phyloP scores from a whole-genome alignment of 1,284 basidiomycete genomes.

The Testicularia cyperi region DNA sequence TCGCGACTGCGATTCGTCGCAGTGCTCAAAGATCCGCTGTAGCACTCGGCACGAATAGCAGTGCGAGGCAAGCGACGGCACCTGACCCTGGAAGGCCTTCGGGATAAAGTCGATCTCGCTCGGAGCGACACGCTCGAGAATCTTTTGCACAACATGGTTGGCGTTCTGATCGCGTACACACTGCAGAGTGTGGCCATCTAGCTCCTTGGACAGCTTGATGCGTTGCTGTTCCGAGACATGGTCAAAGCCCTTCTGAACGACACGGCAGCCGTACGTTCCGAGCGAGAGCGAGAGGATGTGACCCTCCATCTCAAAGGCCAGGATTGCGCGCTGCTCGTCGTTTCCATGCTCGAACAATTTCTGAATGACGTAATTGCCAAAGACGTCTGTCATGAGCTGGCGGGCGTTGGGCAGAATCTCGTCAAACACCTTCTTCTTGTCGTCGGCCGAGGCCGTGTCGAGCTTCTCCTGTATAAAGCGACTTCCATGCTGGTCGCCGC shows the following conservation, averaged over 20 bases:
- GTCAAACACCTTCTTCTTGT: slow-evolving; percentile 70
- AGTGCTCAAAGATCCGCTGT: slow-evolving; percentile 85
- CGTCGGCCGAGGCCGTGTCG: slow-evolving; percentile 69
- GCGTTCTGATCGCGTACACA: slow-evolving; percentile 92
- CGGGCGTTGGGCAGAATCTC: slow-evolving; percentile 83
- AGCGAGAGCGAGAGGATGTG: slow-evolving; percentile 77
- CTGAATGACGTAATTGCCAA: slow-evolving; percentile 93
- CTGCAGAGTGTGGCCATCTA: slow-evolving; percentile 77
- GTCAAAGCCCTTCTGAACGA: slow-evolving; percentile 68
- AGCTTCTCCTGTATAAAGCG: slow-evolving; percentile 63
- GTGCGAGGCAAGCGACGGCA: slow-evolving; percentile 82
- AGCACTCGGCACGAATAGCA: slow-evolving; percentile 94
- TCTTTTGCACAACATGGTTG: slow-evolving; percentile 76
- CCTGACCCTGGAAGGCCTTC: slow-evolving; percentile 75
- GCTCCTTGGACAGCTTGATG: slow-evolving; percentile 64
- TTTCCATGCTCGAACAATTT: slow-evolving; percentile 91
- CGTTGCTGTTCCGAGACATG: slow-evolving; percentile 42
- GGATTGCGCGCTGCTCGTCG: slow-evolving; percentile 66
- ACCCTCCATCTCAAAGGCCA: slow-evolving; percentile 77
- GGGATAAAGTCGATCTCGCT: slow-evolving; percentile 75
- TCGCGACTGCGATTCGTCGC: slow-evolving; percentile 65
- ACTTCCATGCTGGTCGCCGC: slow-evolving; percentile 86
- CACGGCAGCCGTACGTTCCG: slow-evolving; percentile 89
- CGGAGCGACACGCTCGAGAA: slow-evolving; percentile 64
- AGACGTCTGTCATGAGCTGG: slow-evolving; percentile 86